A percentile compares a stretch with the other conserved stretches of the same genome.
Conservation (phyloP, 345 rosid species). For the Turnera subulata region DNA sequence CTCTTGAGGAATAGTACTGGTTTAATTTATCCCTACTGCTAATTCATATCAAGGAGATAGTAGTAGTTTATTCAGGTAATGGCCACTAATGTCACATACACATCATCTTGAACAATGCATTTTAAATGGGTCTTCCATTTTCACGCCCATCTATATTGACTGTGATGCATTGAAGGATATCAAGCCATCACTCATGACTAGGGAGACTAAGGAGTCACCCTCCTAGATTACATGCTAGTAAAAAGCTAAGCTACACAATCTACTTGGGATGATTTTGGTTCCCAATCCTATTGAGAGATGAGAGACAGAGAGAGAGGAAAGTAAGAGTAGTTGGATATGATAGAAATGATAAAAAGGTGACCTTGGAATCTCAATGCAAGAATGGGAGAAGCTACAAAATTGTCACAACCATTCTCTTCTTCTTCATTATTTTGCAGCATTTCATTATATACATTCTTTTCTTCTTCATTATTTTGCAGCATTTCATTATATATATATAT, state of each 20-base stretch:
- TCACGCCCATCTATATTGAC: constrained; percentile 47
- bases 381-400: background rate
- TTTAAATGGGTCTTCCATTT: constrained; percentile 28
- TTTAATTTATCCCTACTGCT: too few species aligned
- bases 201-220: constrained; percentile 31
- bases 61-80: constrained; percentile 21
- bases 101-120: constrained; percentile 12
- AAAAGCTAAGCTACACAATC: constrained; percentile 45
- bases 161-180: background rate
- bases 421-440: background rate
- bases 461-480: background rate
- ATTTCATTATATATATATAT: constrained; percentile 22
- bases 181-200: constrained; percentile 36
- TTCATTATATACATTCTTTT: constrained; percentile 15
- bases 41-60: too few species aligned
- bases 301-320: background rate
- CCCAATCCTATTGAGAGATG: constrained; percentile 21
- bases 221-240: constrained; percentile 36
- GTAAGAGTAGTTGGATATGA: background rate
- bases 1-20: constrained; percentile 2
- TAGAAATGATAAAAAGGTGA: constrained; percentile 4
- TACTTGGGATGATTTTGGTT: constrained; percentile 35
- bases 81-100: constrained; percentile 26
- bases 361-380: background rate
- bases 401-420: background rate